Percentiles rank a stretch among this genome's conserved stretches.
These are phyloP conservation scores for Oligophagozyma castellii DNA, from an alignment of 1,139 yeast species.

Conservation along the genomic window DNA sequence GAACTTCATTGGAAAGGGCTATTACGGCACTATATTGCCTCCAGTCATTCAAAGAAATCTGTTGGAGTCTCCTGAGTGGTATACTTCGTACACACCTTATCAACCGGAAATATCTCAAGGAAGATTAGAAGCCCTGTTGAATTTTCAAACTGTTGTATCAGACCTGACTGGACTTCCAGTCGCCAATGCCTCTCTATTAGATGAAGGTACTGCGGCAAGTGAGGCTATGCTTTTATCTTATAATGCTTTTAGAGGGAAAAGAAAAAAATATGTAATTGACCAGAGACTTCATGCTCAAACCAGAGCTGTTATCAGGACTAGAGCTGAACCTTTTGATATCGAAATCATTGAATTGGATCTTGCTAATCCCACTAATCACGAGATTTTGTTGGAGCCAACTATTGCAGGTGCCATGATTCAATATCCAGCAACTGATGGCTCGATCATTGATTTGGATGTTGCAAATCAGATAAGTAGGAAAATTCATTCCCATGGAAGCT, in stretches of 20 bases:
- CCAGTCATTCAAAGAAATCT: conserved; percentile 88
- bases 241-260: conserved; percentile 56
- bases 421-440: conserved; percentile 84
- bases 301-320: conserved; percentile 56
- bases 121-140: conserved; percentile 74
- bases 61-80: conserved; percentile 94
- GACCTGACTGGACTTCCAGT: conserved; percentile 87
- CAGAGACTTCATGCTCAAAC: conserved; percentile 76
- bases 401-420: conserved; percentile 66
- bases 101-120: conserved; percentile 98
- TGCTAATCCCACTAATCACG: conserved; percentile 8
- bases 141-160: conserved; percentile 78
- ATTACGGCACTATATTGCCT: conserved; percentile 80
- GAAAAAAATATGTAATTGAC: conserved; percentile 58
- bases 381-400: conserved; percentile 5
- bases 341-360: conserved; percentile 44
- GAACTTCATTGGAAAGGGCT: conserved; percentile 86
- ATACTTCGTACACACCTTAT: conserved; percentile 94
- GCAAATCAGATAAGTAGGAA: conserved; percentile 45
- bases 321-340: conserved; percentile 66
- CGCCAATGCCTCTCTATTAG: conserved; percentile 87
- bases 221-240: conserved; percentile 88
- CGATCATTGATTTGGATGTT: conserved; percentile 35
- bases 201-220: conserved; percentile 97
- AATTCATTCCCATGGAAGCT: conserved; percentile 59